A percentile compares a stretch with the other conserved stretches of the same genome.
Evolutionary conservation across 306 rosid species (phyloP).

Genomic region (Lathyrus sativus): DNA sequence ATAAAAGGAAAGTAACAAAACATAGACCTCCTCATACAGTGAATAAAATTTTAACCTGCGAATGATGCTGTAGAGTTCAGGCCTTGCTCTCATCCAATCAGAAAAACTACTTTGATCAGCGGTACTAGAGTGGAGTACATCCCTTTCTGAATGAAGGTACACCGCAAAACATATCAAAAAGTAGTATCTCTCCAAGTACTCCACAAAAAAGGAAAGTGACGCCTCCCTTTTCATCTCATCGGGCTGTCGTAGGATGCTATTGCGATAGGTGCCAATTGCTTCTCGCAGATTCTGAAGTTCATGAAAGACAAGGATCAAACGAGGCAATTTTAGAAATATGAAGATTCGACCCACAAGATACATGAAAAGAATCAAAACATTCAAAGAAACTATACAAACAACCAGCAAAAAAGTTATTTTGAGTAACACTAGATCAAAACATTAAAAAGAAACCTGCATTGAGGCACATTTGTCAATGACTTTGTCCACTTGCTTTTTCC

Average conservation of each 20-base stretch:
- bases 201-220: constrained; percentile 77
- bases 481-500: constrained; percentile 93
- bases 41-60: constrained; percentile 58
- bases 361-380: constrained; percentile 17
- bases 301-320: constrained; percentile 35
- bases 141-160: constrained; percentile 76
- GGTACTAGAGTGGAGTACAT: constrained; percentile 55
- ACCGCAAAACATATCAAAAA: constrained; percentile 94
- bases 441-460: constrained; percentile 69
- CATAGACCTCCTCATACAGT: constrained; percentile 22
- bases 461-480: constrained; percentile 90
- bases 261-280: constrained; percentile 87
- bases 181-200: constrained; percentile 96
- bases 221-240: constrained; percentile 98
- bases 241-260: constrained; percentile 78
- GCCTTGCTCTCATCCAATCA: constrained; percentile 93
- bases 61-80: constrained; percentile 86
- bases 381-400: constrained; percentile 27
- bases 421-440: background rate
- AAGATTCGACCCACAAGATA: constrained; percentile 28
- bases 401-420: constrained; percentile 24
- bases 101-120: constrained; percentile 57
- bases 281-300: constrained; percentile 78
- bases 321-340: constrained; percentile 29
- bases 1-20: constrained; percentile 9